These are phyloP conservation scores for Westerdykella aurantiaca DNA, from an alignment of 2,329 filamentous ascomycete genomes.

Conservation along the genomic window DNA sequence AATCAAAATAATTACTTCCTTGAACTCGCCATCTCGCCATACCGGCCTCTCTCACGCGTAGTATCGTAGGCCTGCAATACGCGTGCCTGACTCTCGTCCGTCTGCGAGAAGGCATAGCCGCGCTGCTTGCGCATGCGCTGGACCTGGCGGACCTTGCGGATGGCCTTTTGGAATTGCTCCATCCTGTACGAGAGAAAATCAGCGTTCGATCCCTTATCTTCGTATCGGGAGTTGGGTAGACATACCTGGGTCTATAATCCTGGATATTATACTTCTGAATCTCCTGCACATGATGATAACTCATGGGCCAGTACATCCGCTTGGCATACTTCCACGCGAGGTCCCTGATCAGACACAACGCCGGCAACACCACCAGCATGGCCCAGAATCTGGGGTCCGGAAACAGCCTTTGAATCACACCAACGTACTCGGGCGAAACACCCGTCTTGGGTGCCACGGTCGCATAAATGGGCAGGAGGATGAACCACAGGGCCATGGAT, in stretches of 20 bases:
- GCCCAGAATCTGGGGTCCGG: constrained; percentile 83
- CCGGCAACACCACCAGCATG: constrained; percentile 73
- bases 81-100: constrained; percentile 90
- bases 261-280: constrained; percentile 99
- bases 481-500: constrained; percentile 85
- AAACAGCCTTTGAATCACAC: constrained; percentile 76
- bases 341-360: constrained; percentile 78
- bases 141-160: constrained; percentile 95
- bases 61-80: constrained; percentile 98
- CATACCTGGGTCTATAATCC: constrained; percentile 89
- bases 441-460: constrained; percentile 75
- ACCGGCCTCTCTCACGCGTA: constrained; percentile 81
- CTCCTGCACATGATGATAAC: constrained; percentile 97
- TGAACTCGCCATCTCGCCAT: constrained; percentile 85
- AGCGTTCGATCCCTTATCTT: not conserved
- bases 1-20: constrained; percentile 13
- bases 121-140: constrained; percentile 99
- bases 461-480: constrained; percentile 82
- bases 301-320: constrained; percentile 92
- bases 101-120: constrained; percentile 96
- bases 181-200: constrained; percentile 55
- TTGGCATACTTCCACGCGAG: constrained; percentile 97
- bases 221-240: constrained; percentile 8
- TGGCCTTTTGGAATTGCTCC: constrained; percentile 99
- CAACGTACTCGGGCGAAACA: constrained; percentile 78